Evolutionary conservation across 2,329 filamentous ascomycete species (phyloP).

Genomic region (Diaporthe sp.): DNA sequence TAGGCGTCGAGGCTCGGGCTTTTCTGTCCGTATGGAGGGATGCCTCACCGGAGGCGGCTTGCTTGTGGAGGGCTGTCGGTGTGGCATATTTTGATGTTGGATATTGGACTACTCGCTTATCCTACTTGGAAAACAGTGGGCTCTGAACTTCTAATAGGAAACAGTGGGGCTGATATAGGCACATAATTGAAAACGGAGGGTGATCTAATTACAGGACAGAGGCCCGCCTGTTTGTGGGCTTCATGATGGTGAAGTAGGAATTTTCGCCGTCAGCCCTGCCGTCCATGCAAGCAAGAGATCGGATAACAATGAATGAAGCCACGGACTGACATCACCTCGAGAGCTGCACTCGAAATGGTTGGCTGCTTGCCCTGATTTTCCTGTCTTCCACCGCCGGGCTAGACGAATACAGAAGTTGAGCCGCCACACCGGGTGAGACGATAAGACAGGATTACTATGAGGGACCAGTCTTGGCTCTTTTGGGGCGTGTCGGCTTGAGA

Average conservation of each 20-base stretch:
- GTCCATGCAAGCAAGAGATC: background rate
- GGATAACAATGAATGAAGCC: background rate
- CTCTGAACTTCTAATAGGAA: no score
- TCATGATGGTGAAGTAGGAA: background rate
- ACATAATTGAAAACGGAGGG: no score
- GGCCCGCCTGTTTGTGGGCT: background rate
- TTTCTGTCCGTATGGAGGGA: background rate
- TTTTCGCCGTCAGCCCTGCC: background rate
- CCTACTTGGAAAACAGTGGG: background rate
- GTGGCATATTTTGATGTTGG: background rate
- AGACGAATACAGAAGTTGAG: conserved; percentile 12
- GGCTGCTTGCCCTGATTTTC: conserved; percentile 23
- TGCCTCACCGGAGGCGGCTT: conserved; percentile 19
- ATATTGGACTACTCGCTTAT: background rate
- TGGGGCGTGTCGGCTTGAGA: background rate
- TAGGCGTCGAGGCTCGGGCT: background rate
- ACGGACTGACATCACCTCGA: conserved; percentile 28
- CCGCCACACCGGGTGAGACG: background rate
- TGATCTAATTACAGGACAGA: no score
- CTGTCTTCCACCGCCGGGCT: background rate
- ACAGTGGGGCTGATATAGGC: background rate
- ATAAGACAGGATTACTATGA: background rate
- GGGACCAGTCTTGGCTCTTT: background rate
- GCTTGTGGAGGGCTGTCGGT: conserved; percentile 17
- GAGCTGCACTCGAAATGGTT: background rate